phyloP scores from a whole-genome alignment of 495 filamentous ascomycete species.

The Hypomontagnella submonticulosa region DNA sequence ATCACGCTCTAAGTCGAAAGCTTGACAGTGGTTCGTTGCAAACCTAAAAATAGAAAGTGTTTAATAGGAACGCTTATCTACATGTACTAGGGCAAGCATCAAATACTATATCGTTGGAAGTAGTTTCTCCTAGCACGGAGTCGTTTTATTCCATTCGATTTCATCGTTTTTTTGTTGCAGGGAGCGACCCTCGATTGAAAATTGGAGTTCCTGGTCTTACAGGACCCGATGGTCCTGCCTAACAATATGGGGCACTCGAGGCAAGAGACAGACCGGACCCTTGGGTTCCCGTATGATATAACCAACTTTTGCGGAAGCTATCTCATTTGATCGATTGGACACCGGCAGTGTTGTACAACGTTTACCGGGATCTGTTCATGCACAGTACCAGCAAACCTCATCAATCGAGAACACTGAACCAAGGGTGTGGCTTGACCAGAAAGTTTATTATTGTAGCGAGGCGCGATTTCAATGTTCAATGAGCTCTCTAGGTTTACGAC shows the following conservation, averaged over 20 bases:
- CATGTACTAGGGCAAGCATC: too few species aligned
- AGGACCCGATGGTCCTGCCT: too few species aligned
- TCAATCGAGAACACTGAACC: neutral
- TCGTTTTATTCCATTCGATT: neutral
- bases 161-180: neutral
- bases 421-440: neutral
- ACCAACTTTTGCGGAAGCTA: slow-evolving; percentile 3
- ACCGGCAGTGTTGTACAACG: slow-evolving; percentile 10
- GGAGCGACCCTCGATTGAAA: too few species aligned
- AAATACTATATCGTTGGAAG: neutral
- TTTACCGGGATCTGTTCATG: slow-evolving; percentile 7
- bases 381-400: slow-evolving; percentile 1
- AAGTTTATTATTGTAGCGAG: slow-evolving; percentile 1
- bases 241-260: too few species aligned
- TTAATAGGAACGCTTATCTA: slow-evolving; percentile 1
- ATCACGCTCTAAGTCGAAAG: neutral
- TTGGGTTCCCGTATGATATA: neutral
- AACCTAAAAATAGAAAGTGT: slow-evolving; percentile 5
- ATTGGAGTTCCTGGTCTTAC: too few species aligned
- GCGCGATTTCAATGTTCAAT: neutral
- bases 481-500: slow-evolving; percentile 8
- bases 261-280: neutral
- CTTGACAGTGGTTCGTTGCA: neutral
- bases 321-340: neutral
- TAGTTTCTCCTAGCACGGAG: neutral